Evolutionary conservation across 225 moss, liverwort and hornwort genomes (phyloP), one percentile per base, ranked within the genome.

Genomic region (Straminergon stramineum): DNA sequence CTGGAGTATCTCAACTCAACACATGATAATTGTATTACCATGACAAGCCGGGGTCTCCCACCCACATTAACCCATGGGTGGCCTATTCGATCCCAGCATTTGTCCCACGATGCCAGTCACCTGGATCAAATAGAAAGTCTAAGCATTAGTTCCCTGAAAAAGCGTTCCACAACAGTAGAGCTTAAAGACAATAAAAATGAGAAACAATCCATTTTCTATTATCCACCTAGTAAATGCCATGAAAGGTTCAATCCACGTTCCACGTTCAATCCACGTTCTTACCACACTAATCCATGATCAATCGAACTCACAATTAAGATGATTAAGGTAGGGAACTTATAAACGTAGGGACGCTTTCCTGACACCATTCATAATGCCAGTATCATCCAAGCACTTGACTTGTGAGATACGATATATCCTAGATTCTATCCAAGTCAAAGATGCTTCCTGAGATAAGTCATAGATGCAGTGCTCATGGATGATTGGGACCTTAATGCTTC

Each of bases 71-170:
- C 94, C 93, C 91, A 94, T 93, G 39, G 94, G 94, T 76, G 97
- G 96, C 87, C 93, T 95, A 69, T 90, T 96, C 52, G 96, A 97
- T 79, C 98, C 97, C 31, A 98, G 93, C 97, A 98, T 97, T 91
- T 96, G 96, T 85, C 98, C 98, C 41, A 98, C 97, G 56, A 98
- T 97, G 78, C 96, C 97, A 58, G 98, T 97, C 81, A 97, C 97
- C 98, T 98, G 93, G 70, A 82, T 63, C 67, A 81, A 73, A 84
- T 45, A 81, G 53, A 34, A 43, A 75, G 43, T 58, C 87, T 27
- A 21, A 20, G 60, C 43, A 43, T 88, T 67, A 84, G 65, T 48
- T 22, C 82, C 27, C 8, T 64, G 41, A 55, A 74, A 87, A 15
- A 17, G 18, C 34, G 23, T 23, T 57, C 41, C 39, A 65, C 15